phyloP scores from a whole-genome alignment of 1,284 basidiomycete species.

The Tausonia pullulans region DNA sequence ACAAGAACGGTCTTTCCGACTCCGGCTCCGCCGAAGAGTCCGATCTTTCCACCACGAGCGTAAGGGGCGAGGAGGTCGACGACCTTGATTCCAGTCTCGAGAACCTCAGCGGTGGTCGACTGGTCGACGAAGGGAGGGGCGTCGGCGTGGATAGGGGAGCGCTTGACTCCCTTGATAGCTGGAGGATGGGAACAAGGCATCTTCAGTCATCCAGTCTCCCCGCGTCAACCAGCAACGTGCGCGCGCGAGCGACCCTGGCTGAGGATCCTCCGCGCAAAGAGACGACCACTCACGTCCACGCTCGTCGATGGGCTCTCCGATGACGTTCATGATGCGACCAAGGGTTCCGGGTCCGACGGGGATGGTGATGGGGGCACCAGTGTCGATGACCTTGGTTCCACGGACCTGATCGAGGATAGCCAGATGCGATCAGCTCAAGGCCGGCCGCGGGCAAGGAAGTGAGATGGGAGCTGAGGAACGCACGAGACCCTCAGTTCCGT shows the following conservation, averaged over 20 bases:
- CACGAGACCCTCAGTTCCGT: constrained; percentile 99
- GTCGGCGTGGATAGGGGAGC: constrained; percentile 81
- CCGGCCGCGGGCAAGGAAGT: neutral
- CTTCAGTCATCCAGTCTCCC: no score
- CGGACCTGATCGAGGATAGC: constrained; percentile 36
- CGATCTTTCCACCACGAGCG: constrained; percentile 99
- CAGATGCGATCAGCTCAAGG: neutral
- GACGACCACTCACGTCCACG: constrained; percentile 50
- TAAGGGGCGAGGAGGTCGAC: constrained; percentile 98
- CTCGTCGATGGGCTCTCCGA: constrained; percentile 98
- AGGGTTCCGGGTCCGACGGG: constrained; percentile 89
- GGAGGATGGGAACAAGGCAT: neutral
- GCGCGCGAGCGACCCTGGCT: no score
- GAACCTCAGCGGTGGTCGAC: constrained; percentile 92
- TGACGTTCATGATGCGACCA: constrained; percentile 99
- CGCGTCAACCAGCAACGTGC: no score
- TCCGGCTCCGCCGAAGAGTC: constrained; percentile 99
- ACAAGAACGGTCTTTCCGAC: constrained; percentile 99
- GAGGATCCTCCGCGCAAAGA: no score
- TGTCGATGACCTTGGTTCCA: constrained; percentile 93
- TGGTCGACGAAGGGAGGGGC: constrained; percentile 95
- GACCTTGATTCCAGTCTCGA: constrained; percentile 99
- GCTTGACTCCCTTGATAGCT: constrained; percentile 83
- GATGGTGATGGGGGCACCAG: constrained; percentile 89
- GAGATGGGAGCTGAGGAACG: neutral